phyloP scores from a whole-genome alignment of 352 stramenopile species.

The Pythium aphanidermatum region DNA sequence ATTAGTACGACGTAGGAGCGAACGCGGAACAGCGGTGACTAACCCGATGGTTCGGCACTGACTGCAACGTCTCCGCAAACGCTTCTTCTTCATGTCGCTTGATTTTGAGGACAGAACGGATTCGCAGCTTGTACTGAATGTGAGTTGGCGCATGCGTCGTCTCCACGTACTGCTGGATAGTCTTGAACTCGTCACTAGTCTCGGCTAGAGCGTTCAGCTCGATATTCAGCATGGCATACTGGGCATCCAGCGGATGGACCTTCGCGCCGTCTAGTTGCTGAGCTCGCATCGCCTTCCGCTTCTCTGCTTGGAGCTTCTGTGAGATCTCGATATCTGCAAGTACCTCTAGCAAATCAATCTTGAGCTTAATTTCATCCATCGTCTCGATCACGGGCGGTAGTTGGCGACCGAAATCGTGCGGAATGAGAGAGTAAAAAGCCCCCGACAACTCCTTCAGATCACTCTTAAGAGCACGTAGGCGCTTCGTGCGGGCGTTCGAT shows the following conservation, averaged over 20 bases:
- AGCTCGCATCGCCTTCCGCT: conserved; percentile 11
- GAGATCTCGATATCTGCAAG: conserved; percentile 59
- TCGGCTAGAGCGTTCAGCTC: conserved; percentile 35
- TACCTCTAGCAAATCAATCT: conserved; percentile 55
- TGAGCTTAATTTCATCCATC: conserved; percentile 51
- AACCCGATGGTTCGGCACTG: conserved; percentile 55
- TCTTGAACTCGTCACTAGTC: conserved; percentile 37
- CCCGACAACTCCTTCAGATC: conserved; percentile 50
- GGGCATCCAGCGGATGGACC: conserved; percentile 37
- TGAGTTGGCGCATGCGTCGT: conserved; percentile 50
- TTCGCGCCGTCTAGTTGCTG: neutral
- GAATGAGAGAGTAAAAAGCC: conserved; percentile 68
- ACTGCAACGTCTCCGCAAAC: conserved; percentile 28
- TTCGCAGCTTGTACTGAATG: conserved; percentile 35
- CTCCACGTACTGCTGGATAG: conserved; percentile 51
- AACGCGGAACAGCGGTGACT: no score
- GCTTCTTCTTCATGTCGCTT: conserved; percentile 33
- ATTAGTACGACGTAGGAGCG: no score
- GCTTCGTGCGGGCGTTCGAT: conserved; percentile 15
- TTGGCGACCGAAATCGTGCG: conserved; percentile 55
- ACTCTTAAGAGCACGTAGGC: conserved; percentile 12
- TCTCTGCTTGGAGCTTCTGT: conserved; percentile 38
- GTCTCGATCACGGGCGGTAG: conserved; percentile 43
- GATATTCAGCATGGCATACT: conserved; percentile 48
- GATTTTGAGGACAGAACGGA: conserved; percentile 52